These are phyloP conservation scores for Brettanomyces anomalus DNA, from an alignment of 805 yeast species.

Conservation along the genomic window DNA sequence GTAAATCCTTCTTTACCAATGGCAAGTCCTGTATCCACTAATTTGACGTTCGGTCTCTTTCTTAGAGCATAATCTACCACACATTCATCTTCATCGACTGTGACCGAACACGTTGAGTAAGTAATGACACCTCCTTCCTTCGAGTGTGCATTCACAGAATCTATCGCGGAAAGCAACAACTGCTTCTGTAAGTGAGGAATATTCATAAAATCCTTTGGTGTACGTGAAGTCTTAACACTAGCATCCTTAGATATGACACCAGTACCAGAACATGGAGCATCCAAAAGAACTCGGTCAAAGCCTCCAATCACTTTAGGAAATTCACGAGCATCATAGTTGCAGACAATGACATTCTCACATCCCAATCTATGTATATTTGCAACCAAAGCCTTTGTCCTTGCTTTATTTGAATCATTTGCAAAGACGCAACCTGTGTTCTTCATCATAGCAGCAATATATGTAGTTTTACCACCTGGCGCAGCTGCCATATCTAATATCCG, in stretches of 20 bases:
- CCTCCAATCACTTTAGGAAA: conserved; percentile 98
- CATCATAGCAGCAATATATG: conserved; percentile 92
- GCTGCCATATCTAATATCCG: conserved; percentile 98
- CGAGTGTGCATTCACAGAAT: conserved; percentile 90
- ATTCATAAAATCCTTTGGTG: conserved; percentile 93
- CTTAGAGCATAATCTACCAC: conserved; percentile 97
- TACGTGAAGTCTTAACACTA: conserved; percentile 84
- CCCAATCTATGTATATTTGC: conserved; percentile 97
- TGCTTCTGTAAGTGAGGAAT: conserved; percentile 96
- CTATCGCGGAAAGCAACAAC: conserved; percentile 87
- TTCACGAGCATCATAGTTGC: conserved; percentile 97
- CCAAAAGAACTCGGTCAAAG: conserved; percentile 86
- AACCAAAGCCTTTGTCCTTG: conserved; percentile 90
- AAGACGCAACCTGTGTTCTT: conserved; percentile 95
- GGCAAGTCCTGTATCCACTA: conserved; percentile 84
- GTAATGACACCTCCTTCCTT: conserved; percentile 90
- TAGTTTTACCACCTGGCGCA: conserved; percentile 98
- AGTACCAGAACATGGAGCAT: conserved; percentile 99
- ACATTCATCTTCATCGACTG: conserved; percentile 96
- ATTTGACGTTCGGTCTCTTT: conserved; percentile 91
- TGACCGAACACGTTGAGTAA: conserved; percentile 96
- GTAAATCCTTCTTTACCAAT: conserved; percentile 97
- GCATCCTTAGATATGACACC: conserved; percentile 98
- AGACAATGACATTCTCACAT: conserved; percentile 91
- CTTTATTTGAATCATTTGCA: conserved; percentile 95